Evolutionary conservation across 768 basidiomycete genomes (phyloP), one percentile per base, ranked within the genome.

Genomic region (Clavulina sp.): DNA sequence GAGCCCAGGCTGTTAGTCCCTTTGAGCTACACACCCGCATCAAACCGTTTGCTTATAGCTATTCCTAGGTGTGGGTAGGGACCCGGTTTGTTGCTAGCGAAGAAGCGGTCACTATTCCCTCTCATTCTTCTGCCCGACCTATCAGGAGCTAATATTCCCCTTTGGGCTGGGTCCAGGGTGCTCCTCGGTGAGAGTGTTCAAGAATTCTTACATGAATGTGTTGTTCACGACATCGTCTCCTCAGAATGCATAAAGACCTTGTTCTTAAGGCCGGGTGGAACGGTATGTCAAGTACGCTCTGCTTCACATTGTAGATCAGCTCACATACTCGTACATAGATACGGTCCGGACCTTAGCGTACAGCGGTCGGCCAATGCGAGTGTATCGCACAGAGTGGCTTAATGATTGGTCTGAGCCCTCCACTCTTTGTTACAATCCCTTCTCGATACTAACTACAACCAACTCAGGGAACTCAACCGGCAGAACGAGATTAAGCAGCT

Each of bases 331-430:
- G 24, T 26, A 9, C 26, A 23, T 84, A 54, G 89, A 91, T 63
- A 78, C 78, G n/a, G 70, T 80, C 34, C 81, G 79, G 19, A 92
- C 88, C 18, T 60, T 88, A 41, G 91, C 92, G 60, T 89, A 77
- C 68, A 85, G 86, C 41, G 89, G 89, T 9, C 78, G 91, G 31
- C 91, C 92, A 21, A 68, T 95, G 58, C 77, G 91, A 34, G 88
- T 92, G 33, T 68, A 79, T 57, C 77, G 79, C 63, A 88, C 86
- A 1, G 76, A 82, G 18, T 95, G 88, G 62, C 74, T 93, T 54
- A 77, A 78, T 16, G 78, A 88, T 56, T 89, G 87, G 84, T 82
- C 59, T 40, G 71, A 66, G n/a, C 34, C 16, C 50, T 30, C 29
- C 18, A 46, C 29, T n/a, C 9, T 26, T 4, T 9, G 24, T 18